Evolutionary conservation across 768 basidiomycete species (phyloP).

Genomic region (Hemileccinum rubropunctum): DNA sequence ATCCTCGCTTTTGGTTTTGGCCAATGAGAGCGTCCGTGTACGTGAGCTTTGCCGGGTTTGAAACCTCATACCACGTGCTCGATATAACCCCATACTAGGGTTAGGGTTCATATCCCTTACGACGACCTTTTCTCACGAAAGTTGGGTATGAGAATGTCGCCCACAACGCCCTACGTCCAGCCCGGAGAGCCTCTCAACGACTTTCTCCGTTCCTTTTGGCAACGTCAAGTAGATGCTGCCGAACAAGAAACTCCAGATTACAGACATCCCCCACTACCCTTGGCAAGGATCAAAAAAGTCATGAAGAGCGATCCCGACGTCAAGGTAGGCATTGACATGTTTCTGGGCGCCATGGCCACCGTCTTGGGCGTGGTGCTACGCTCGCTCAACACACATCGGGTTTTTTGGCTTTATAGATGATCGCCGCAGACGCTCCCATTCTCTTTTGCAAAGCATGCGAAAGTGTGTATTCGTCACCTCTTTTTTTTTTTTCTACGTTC

Average conservation of each 20-base stretch:
- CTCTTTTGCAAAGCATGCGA: conserved; percentile 98
- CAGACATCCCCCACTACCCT: conserved; percentile 81
- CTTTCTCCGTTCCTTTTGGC: conserved; percentile 88
- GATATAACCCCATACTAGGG: conserved; percentile 23
- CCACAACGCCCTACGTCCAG: conserved; percentile 65
- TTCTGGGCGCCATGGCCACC: too few relatives aligned
- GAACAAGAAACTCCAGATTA: conserved; percentile 90
- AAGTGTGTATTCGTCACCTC: conserved; percentile 66
- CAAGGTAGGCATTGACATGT: conserved; percentile 51
- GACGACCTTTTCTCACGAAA: conserved; percentile 18
- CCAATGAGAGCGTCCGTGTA: too few relatives aligned
- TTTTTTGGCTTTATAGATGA: conserved; percentile 63
- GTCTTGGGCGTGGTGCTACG: too few relatives aligned
- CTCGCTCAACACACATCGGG: neutral
- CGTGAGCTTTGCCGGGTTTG: too few relatives aligned
- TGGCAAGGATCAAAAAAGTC: conserved; percentile 97
- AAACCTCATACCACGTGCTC: too few relatives aligned
- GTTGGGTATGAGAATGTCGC: conserved; percentile 23
- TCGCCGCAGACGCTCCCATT: conserved; percentile 95
- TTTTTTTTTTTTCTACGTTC: neutral
- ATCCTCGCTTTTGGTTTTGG: too few relatives aligned
- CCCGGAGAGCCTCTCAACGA: conserved; percentile 84
- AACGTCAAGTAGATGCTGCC: conserved; percentile 79
- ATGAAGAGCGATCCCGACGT: conserved; percentile 99
- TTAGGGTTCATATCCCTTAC: conserved; percentile 22